These are phyloP conservation scores for Candida endomychidarum DNA, from an alignment of 805 yeast species.

Conservation along the genomic window DNA sequence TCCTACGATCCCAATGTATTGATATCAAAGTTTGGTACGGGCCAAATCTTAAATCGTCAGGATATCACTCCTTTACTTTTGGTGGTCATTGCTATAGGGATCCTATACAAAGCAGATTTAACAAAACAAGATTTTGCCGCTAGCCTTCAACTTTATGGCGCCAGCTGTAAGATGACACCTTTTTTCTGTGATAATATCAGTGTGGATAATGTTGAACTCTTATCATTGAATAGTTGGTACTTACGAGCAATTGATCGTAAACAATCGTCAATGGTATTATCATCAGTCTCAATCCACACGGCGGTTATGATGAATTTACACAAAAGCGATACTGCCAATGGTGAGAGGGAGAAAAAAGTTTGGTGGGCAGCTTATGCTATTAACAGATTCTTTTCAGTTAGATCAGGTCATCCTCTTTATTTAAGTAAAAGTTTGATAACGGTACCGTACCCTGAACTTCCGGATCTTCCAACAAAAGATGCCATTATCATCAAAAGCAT, in stretches of 20 bases:
- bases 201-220: conserved; percentile 7
- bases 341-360: conserved; percentile 4
- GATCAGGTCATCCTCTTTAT: conserved; percentile 5
- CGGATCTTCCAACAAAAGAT: neutral
- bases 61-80: conserved; percentile 3
- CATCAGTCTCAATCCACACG: conserved; percentile 6
- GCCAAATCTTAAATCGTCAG: neutral
- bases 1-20: conserved; percentile 4
- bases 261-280: conserved; percentile 3
- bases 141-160: conserved; percentile 1
- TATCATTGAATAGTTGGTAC: conserved; percentile 8
- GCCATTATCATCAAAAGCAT: neutral
- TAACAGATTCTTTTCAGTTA: conserved; percentile 7
- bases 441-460: conserved; percentile 1
- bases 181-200: conserved; percentile 2
- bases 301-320: conserved; percentile 5
- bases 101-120: conserved; percentile 5
- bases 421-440: neutral
- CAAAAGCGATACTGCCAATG: neutral
- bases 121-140: conserved; percentile 3
- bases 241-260: conserved; percentile 4
- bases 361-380: conserved; percentile 9
- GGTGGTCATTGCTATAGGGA: conserved; percentile 4
- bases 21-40: conserved; percentile 2
- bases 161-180: conserved; percentile 2